Evolutionary conservation across 345 rosid genomes (phyloP).

Genomic region (Eucalyptus sp.): DNA sequence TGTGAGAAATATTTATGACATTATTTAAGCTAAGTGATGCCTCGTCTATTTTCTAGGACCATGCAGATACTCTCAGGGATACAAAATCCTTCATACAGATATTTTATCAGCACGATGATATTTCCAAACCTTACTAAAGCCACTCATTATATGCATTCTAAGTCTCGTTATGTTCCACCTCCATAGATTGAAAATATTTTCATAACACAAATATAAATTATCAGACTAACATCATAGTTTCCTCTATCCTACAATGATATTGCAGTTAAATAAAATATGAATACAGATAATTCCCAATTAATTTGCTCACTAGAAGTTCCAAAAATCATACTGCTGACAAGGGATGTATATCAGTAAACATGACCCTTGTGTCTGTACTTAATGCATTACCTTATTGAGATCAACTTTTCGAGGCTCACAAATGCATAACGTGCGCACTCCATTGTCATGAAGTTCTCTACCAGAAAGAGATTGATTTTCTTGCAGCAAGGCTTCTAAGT

Average conservation of each 20-base stretch:
- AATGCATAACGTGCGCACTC: constrained; percentile 72
- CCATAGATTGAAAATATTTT: background rate
- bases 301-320: background rate
- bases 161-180: background rate
- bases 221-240: background rate
- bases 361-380: background rate
- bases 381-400: constrained; percentile 55
- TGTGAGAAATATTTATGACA: background rate
- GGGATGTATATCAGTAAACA: background rate
- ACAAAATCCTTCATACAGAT: background rate
- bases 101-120: background rate
- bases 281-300: background rate
- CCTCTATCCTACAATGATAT: background rate
- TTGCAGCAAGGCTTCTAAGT: constrained; percentile 54
- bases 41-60: background rate
- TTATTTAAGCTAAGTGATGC: background rate
- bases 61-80: background rate
- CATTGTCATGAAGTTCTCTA: constrained; percentile 59
- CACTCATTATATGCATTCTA: background rate
- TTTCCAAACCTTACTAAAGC: background rate
- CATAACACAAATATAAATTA: background rate
- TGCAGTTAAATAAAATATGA: background rate
- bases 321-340: background rate
- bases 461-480: constrained; percentile 52
- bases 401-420: constrained; percentile 39